Evolutionary conservation across 192 early-diverging fungal species (phyloP), one percentile per base, ranked within the genome.

Genomic region (Entomortierella parvispora): DNA sequence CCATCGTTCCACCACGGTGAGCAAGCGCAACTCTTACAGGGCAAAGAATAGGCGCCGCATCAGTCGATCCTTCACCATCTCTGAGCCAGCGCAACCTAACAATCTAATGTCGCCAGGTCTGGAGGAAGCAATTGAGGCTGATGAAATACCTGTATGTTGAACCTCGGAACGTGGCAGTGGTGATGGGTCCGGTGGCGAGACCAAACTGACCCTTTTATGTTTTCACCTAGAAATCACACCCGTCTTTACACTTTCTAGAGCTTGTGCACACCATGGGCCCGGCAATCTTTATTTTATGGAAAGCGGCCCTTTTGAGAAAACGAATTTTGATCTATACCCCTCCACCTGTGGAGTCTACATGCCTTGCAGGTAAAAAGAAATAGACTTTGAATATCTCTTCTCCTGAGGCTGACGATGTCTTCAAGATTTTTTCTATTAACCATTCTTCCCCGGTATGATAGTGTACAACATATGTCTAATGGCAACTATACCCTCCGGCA

Each of bases 211-310:
- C n/a, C n/a, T n/a, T n/a, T n/a, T n/a, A n/a, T n/a, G n/a, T n/a
- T n/a, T n/a, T n/a, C n/a, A 12, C 25, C 31, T 60, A 80, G 77
- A 2, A 43, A 9, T 56, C 62, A 1, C 82, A 86, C 63, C 83
- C 83, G n/a, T 77, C 81, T 1, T 77, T 69, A 53, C 46, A 62
- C 28, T 86, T 86, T 50, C 59, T 76, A 9, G 65, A 76, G 4
- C 80, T 86, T 20, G 80, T 86, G n/a, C 58, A 67, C 23, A 28
- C 47, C 1, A 71, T 85, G 64, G 87, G 87, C 2, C 85, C 87
- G n/a, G 69, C 66, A 29, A 68, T 88, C 32, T 88, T 82, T 65
- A 42, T 72, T 6, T 48, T 88, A 4, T 88, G 87, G 87, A 86
- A 85, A 40, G 80, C 85, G 4, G 83, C 80, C 3, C 51, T 88